phyloP scores from a whole-genome alignment of 2,329 filamentous ascomycete species.

The Tolypocladium capitatum region DNA sequence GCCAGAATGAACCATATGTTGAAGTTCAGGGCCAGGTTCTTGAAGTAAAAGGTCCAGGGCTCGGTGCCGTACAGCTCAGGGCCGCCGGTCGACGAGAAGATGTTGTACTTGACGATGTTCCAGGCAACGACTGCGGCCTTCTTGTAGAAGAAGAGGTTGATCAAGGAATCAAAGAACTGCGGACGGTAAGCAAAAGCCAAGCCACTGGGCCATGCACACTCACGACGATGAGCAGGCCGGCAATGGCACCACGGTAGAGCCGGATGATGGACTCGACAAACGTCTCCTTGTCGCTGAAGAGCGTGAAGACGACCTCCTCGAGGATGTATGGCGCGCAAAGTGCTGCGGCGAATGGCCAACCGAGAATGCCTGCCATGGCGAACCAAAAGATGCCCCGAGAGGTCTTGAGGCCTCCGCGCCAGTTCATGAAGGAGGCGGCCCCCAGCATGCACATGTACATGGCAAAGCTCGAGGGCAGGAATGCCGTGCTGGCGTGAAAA shows the following conservation, averaged over 20 bases:
- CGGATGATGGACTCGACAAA: constrained; percentile 47
- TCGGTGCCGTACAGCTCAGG: constrained; percentile 92
- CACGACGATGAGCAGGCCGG: constrained; percentile 58
- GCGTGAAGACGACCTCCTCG: constrained; percentile 55
- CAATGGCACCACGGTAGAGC: constrained; percentile 52
- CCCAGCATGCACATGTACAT: constrained; percentile 91
- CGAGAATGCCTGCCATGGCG: constrained; percentile 68
- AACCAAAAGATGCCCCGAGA: constrained; percentile 84
- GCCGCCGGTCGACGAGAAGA: constrained; percentile 70
- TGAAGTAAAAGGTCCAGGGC: constrained; percentile 92
- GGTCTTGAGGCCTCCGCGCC: constrained; percentile 66
- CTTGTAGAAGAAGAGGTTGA: constrained; percentile 79
- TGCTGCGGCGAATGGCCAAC: constrained; percentile 88
- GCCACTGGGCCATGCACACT: constrained; percentile 14
- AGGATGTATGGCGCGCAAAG: constrained; percentile 67
- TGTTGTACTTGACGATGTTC: constrained; percentile 93
- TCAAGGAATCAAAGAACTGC: constrained; percentile 52
- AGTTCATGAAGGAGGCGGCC: constrained; percentile 81
- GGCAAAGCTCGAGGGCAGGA: constrained; percentile 85
- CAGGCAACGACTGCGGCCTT: constrained; percentile 65
- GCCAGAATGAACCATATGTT: constrained; percentile 87
- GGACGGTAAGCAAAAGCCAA: not conserved
- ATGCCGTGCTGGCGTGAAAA: constrained; percentile 81
- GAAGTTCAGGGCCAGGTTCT: constrained; percentile 86
- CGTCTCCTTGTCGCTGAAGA: constrained; percentile 42